These are phyloP conservation scores for Colletotrichum incanum DNA, from an alignment of 2,329 filamentous ascomycete species.

Conservation along the genomic window DNA sequence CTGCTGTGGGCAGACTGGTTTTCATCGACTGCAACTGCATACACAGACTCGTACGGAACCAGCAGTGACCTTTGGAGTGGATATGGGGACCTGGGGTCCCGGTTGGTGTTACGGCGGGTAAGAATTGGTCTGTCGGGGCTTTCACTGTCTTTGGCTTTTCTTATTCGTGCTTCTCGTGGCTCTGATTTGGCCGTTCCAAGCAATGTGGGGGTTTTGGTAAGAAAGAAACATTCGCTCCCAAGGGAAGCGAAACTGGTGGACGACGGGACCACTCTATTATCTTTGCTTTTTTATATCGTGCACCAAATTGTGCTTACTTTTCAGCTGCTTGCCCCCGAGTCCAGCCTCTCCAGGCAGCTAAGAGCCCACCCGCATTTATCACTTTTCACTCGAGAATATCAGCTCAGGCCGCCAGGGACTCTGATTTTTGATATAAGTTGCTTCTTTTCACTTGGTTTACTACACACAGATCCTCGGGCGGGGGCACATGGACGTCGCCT, in stretches of 20 bases:
- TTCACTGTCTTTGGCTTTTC: slow-evolving; percentile 31
- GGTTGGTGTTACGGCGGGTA: not conserved
- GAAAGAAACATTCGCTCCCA: not conserved
- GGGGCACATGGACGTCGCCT: not conserved
- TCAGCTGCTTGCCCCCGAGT: not conserved
- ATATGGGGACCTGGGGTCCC: not conserved
- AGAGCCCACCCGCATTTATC: not conserved
- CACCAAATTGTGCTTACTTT: slow-evolving; percentile 12
- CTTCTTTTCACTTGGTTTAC: slow-evolving; percentile 14
- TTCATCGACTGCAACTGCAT: not conserved
- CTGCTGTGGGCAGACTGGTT: not conserved
- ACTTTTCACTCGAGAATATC: slow-evolving; percentile 2
- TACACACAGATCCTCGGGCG: not conserved
- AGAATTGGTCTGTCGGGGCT: not conserved
- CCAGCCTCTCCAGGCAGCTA: not conserved
- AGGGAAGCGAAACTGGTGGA: not conserved
- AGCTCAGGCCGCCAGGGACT: not conserved
- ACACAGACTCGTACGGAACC: not conserved
- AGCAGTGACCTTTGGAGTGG: not conserved
- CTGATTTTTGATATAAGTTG: slow-evolving; percentile 13
- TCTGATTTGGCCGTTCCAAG: slow-evolving; percentile 11
- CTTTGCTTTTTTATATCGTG: slow-evolving; percentile 5
- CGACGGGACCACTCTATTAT: not conserved
- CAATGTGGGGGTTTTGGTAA: not conserved
- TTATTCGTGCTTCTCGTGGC: not conserved